A percentile compares a stretch with the other conserved stretches of the same genome.
Evolutionary conservation across 2,329 filamentous ascomycete genomes (phyloP).

Genomic region (Cytospora leucostoma): DNA sequence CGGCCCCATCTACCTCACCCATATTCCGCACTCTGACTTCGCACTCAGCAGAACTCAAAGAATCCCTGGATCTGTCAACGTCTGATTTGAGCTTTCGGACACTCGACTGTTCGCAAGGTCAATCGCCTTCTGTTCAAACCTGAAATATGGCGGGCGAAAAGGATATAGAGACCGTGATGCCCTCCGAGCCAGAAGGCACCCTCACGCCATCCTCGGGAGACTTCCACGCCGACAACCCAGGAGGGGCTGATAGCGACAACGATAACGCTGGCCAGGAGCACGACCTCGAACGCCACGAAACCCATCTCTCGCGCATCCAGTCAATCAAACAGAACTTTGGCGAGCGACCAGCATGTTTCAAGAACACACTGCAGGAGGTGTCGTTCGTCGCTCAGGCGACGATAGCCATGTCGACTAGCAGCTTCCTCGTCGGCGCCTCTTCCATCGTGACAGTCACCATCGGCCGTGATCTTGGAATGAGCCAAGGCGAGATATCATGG

Average conservation of each 20-base stretch:
- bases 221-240: background rate
- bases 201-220: conserved; percentile 11
- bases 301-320: conserved; percentile 8
- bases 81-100: background rate
- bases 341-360: conserved; percentile 60
- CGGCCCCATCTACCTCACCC: background rate
- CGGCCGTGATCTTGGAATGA: conserved; percentile 61
- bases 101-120: background rate
- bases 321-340: conserved; percentile 34
- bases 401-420: conserved; percentile 64
- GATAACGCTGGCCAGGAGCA: background rate
- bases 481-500: conserved; percentile 67
- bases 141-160: conserved; percentile 5
- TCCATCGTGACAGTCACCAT: conserved; percentile 65
- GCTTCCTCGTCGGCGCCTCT: conserved; percentile 59
- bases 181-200: conserved; percentile 9
- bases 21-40: background rate
- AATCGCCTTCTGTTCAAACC: background rate
- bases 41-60: background rate
- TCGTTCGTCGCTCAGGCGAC: conserved; percentile 68
- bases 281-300: conserved; percentile 9
- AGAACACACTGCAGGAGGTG: conserved; percentile 61
- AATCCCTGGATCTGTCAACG: background rate
- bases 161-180: background rate
- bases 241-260: background rate